These are phyloP conservation scores for Candida ascalaphidarum DNA, from an alignment of 805 yeast genomes.

Conservation along the genomic window DNA sequence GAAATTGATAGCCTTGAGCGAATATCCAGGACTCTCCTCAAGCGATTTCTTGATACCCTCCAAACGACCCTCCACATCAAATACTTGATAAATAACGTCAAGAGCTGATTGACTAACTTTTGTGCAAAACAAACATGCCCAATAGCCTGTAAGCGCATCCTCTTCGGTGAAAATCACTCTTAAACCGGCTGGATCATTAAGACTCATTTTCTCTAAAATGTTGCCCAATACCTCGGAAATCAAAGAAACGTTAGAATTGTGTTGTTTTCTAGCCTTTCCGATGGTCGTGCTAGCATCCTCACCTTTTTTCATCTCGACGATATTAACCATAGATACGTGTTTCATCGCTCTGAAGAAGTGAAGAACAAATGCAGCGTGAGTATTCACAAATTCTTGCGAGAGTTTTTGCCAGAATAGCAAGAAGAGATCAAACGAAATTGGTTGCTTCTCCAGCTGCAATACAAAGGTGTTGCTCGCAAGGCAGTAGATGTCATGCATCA, in stretches of 20 bases:
- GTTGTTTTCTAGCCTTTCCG: constrained; percentile 18
- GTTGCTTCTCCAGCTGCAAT: constrained; percentile 10
- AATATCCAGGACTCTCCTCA: constrained; percentile 30
- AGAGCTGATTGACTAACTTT: constrained; percentile 61
- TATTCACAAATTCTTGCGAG: constrained; percentile 1
- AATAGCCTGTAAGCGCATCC: constrained; percentile 49
- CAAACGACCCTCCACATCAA: constrained; percentile 62
- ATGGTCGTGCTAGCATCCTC: constrained; percentile 10
- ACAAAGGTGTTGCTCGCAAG: constrained; percentile 17
- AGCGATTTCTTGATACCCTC: constrained; percentile 63
- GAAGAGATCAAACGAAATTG: constrained; percentile 23
- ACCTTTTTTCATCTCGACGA: constrained; percentile 16
- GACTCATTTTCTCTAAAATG: constrained; percentile 23
- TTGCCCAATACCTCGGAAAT: constrained; percentile 12
- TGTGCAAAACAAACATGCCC: constrained; percentile 70
- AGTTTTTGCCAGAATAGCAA: constrained; percentile 22
- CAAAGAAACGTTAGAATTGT: constrained; percentile 18
- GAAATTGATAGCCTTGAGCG: constrained; percentile 40
- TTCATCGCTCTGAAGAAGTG: constrained; percentile 9
- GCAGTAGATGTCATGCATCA: constrained; percentile 39
- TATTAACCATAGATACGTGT: constrained; percentile 9
- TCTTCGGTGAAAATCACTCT: constrained; percentile 13
- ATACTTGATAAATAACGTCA: constrained; percentile 64
- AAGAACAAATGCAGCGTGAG: constrained; percentile 5
- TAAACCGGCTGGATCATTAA: constrained; percentile 19